Conservation (phyloP, 306 rosid genomes). For the Prunus dulcis region DNA sequence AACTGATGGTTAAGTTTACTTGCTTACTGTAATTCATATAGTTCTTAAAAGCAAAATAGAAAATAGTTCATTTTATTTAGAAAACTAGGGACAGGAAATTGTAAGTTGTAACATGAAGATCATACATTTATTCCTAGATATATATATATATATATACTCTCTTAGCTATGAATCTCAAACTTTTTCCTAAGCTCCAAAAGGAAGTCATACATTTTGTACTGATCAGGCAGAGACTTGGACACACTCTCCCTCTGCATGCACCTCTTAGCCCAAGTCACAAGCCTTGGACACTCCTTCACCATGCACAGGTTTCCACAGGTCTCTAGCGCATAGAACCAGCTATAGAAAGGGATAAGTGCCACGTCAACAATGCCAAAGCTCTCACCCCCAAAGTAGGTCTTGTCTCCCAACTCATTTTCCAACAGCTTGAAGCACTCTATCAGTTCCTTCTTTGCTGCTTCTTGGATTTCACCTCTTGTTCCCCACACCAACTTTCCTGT, state of each 20-base stretch:
- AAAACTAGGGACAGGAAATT: too few relatives aligned
- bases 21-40: too few relatives aligned
- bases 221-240: slow-evolving; percentile 16
- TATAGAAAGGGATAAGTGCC: slow-evolving; percentile 20
- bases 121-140: too few relatives aligned
- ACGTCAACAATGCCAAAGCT: slow-evolving; percentile 24
- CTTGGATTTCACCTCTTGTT: slow-evolving; percentile 21
- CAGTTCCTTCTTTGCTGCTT: slow-evolving; percentile 20
- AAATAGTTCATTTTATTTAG: too few relatives aligned
- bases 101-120: too few relatives aligned
- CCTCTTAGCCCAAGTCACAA: slow-evolving; percentile 22
- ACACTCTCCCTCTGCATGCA: slow-evolving; percentile 28
- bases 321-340: slow-evolving; percentile 14
- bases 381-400: slow-evolving; percentile 23
- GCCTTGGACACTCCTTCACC: slow-evolving; percentile 17
- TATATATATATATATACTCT: not conserved
- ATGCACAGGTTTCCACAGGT: slow-evolving; percentile 14
- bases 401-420: slow-evolving; percentile 31
- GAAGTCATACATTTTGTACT: not conserved
- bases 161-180: not conserved
- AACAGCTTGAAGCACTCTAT: slow-evolving; percentile 18
- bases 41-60: not conserved
- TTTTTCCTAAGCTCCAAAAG: not conserved
- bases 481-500: slow-evolving; percentile 14
- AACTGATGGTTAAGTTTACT: too few relatives aligned